phyloP scores from a whole-genome alignment of 2,329 filamentous ascomycete species.

The Talaromyces sp. region DNA sequence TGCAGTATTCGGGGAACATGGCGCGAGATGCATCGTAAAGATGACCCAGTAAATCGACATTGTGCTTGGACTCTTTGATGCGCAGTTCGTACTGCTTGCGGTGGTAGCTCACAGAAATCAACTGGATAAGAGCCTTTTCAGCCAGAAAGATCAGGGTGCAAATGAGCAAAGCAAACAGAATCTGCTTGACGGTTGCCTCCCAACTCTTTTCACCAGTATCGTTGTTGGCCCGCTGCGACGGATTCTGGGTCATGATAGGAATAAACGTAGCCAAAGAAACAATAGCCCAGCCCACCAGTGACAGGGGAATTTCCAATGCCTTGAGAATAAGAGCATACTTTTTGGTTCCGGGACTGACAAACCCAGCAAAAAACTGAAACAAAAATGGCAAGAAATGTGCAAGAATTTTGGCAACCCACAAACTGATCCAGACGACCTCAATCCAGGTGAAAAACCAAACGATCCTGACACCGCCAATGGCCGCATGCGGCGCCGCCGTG shows the following conservation, averaged over 20 bases:
- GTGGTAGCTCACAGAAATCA: slow-evolving; percentile 68
- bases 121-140: slow-evolving; percentile 61
- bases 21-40: slow-evolving; percentile 87
- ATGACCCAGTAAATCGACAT: slow-evolving; percentile 74
- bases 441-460: slow-evolving; percentile 66
- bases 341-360: slow-evolving; percentile 63
- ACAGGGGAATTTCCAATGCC: slow-evolving; percentile 60
- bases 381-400: slow-evolving; percentile 59
- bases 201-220: slow-evolving; percentile 45
- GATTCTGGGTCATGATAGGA: slow-evolving; percentile 50
- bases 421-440: slow-evolving; percentile 62
- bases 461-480: slow-evolving; percentile 57
- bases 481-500: slow-evolving; percentile 47
- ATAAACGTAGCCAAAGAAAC: slow-evolving; percentile 61
- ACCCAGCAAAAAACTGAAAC: slow-evolving; percentile 61
- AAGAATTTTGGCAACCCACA: slow-evolving; percentile 63
- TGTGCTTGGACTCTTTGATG: slow-evolving; percentile 88
- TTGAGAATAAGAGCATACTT: slow-evolving; percentile 62
- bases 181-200: slow-evolving; percentile 56
- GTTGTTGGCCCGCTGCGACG: slow-evolving; percentile 31
- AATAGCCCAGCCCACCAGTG: slow-evolving; percentile 60
- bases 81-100: slow-evolving; percentile 64
- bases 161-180: slow-evolving; percentile 59
- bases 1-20: slow-evolving; percentile 89
- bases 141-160: slow-evolving; percentile 57